These are phyloP conservation scores for Candida orba DNA, from an alignment of 805 yeast species.

Conservation along the genomic window DNA sequence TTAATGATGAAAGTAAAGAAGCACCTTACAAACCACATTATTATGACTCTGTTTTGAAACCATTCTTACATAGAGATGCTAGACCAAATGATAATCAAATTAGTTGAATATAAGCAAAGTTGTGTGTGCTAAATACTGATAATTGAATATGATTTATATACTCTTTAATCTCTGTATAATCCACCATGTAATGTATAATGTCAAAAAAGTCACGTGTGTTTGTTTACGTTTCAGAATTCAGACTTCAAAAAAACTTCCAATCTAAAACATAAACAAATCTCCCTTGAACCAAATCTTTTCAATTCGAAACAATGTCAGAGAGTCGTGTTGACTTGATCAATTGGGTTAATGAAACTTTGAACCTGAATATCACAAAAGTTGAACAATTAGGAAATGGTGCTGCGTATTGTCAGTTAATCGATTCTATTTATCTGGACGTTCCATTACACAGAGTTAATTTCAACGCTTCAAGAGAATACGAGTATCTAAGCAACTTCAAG, in stretches of 20 bases:
- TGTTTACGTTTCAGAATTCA: too few species aligned
- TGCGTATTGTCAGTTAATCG: constrained; percentile 87
- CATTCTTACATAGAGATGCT: constrained; percentile 17
- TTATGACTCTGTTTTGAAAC: constrained; percentile 14
- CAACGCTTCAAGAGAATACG: constrained; percentile 65
- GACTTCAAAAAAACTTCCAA: background rate
- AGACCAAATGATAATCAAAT: constrained; percentile 13
- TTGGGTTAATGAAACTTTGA: constrained; percentile 76
- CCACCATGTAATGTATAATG: too few species aligned
- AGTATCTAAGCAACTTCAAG: constrained; percentile 74
- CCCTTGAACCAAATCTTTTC: background rate
- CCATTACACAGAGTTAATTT: constrained; percentile 76
- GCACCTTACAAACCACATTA: constrained; percentile 52
- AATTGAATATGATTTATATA: too few species aligned
- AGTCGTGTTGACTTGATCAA: constrained; percentile 65
- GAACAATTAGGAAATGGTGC: constrained; percentile 97
- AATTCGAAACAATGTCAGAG: background rate
- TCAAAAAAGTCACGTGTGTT: too few species aligned
- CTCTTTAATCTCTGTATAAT: too few species aligned
- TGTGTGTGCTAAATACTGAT: too few species aligned
- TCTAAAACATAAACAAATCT: background rate
- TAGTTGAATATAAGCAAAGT: too few species aligned
- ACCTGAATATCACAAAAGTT: constrained; percentile 61
- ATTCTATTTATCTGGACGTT: constrained; percentile 73
- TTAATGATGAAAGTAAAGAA: constrained; percentile 30